A percentile compares a stretch with the other conserved stretches of the same genome.
Evolutionary conservation across 2,329 filamentous ascomycete species (phyloP).

Genomic region (Talaromyces sp.): DNA sequence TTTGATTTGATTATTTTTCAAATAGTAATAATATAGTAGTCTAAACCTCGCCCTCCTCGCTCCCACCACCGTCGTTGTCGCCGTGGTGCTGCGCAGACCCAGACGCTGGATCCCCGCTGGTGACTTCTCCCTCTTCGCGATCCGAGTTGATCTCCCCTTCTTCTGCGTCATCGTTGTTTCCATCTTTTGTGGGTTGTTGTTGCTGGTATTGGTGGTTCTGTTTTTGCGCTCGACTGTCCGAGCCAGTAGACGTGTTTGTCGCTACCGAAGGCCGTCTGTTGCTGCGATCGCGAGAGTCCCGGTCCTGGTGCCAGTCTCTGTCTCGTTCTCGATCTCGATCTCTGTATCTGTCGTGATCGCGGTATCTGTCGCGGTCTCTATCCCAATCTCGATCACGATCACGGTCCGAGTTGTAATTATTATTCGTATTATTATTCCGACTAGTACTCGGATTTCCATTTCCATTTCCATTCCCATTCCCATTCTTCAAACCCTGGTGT

Average conservation of each 20-base stretch:
- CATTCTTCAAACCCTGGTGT: slow-evolving; percentile 17
- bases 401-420: slow-evolving; percentile 4
- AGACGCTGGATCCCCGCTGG: background rate
- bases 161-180: slow-evolving; percentile 10
- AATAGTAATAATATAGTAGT: background rate
- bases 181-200: slow-evolving; percentile 11
- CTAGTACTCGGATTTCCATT: background rate
- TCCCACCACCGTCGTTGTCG: slow-evolving; percentile 28
- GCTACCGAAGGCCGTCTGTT: background rate
- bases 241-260: background rate
- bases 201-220: background rate
- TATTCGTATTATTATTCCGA: slow-evolving; percentile 11
- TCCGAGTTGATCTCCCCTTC: slow-evolving; percentile 1
- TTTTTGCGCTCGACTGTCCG: background rate
- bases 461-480: background rate
- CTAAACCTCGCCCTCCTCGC: slow-evolving; percentile 38
- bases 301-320: background rate
- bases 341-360: background rate
- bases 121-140: slow-evolving; percentile 8
- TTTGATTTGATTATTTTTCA: background rate
- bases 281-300: slow-evolving; percentile 6
- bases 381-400: slow-evolving; percentile 16
- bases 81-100: background rate
- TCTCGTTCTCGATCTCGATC: slow-evolving; percentile 1
- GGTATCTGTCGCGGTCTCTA: slow-evolving; percentile 3